A percentile compares a stretch with the other conserved stretches of the same genome.
Evolutionary conservation across 352 stramenopile species (phyloP).

Genomic region (Globisporangium takayamanum): DNA sequence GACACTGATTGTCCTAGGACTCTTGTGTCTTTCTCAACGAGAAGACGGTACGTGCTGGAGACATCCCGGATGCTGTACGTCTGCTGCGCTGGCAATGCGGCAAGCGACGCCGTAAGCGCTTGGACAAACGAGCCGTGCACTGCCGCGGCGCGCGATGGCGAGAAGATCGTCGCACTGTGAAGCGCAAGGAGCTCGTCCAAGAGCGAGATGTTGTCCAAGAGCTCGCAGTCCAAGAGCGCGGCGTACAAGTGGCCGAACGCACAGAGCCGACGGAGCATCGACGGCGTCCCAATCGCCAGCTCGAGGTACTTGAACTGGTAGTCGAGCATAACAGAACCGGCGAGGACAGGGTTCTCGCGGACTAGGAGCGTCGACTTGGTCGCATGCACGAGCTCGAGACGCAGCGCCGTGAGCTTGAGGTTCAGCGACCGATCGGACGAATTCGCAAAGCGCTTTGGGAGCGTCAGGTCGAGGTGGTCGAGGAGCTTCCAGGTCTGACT

Average conservation of each 20-base stretch:
- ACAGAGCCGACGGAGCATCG: constrained; percentile 16
- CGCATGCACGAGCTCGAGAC: constrained; percentile 8
- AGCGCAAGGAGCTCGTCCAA: constrained; percentile 21
- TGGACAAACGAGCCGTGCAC: constrained; percentile 18
- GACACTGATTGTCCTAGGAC: constrained; percentile 9
- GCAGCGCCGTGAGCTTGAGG: neutral
- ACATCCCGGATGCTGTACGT: constrained; percentile 7
- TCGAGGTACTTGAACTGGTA: constrained; percentile 20
- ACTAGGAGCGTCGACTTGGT: constrained; percentile 6
- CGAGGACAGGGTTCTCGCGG: constrained; percentile 24
- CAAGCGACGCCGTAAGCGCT: neutral
- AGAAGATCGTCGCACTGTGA: constrained; percentile 25
- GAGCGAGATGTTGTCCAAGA: constrained; percentile 14
- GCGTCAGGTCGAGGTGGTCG: constrained; percentile 13
- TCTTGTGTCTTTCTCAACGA: constrained; percentile 20
- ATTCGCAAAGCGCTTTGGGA: constrained; percentile 14
- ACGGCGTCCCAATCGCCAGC: constrained; percentile 18
- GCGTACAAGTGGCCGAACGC: constrained; percentile 26
- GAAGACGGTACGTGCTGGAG: constrained; percentile 17
- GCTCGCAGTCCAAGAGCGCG: constrained; percentile 14
- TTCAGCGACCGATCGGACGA: constrained; percentile 15
- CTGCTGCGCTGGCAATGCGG: no score
- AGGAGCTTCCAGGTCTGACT: constrained; percentile 17
- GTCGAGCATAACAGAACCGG: constrained; percentile 20
- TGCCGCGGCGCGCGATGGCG: constrained; percentile 18